A percentile compares a stretch with the other conserved stretches of the same genome.
phyloP scores from a whole-genome alignment of 768 basidiomycete species.

The Termitomyces sp. region DNA sequence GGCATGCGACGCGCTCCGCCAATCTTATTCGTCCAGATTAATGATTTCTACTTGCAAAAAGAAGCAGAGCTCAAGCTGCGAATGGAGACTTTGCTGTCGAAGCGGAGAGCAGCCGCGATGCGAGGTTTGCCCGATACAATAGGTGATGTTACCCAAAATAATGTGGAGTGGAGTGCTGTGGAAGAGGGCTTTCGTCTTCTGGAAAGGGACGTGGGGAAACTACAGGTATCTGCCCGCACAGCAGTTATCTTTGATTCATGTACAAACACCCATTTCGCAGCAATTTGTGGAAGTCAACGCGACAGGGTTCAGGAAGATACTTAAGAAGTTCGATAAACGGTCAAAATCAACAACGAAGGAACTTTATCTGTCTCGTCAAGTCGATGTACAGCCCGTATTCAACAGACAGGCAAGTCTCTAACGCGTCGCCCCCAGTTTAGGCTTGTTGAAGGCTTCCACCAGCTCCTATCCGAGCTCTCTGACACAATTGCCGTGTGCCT shows the following conservation, averaged over 20 bases:
- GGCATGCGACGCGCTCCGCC: slow-evolving; percentile 2
- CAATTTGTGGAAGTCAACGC: slow-evolving; percentile 98
- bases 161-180: slow-evolving; percentile 93
- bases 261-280: slow-evolving; percentile 35
- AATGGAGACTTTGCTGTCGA: slow-evolving; percentile 89
- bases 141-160: slow-evolving; percentile 55
- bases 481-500: slow-evolving; percentile 87
- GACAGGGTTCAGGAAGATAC: slow-evolving; percentile 92
- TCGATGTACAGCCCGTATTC: slow-evolving; percentile 98
- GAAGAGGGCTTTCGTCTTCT: slow-evolving; percentile 95
- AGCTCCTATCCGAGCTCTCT: slow-evolving; percentile 93
- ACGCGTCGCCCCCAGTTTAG: not conserved
- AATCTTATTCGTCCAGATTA: slow-evolving; percentile 59
- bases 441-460: slow-evolving; percentile 9
- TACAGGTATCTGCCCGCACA: slow-evolving; percentile 59
- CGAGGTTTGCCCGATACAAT: slow-evolving; percentile 63
- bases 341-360: slow-evolving; percentile 96
- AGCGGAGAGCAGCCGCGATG: slow-evolving; percentile 80
- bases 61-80: slow-evolving; percentile 92
- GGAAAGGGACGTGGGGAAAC: slow-evolving; percentile 89
- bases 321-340: slow-evolving; percentile 98
- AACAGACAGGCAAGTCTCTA: slow-evolving; percentile 76
- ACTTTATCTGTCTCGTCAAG: slow-evolving; percentile 91
- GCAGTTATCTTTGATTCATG: slow-evolving; percentile 14
- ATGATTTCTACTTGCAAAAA: slow-evolving; percentile 95